Evolutionary conservation across 2,329 filamentous ascomycete genomes (phyloP), one percentile per base, ranked within the genome.

Genomic region (Uncinocarpus reesii): DNA sequence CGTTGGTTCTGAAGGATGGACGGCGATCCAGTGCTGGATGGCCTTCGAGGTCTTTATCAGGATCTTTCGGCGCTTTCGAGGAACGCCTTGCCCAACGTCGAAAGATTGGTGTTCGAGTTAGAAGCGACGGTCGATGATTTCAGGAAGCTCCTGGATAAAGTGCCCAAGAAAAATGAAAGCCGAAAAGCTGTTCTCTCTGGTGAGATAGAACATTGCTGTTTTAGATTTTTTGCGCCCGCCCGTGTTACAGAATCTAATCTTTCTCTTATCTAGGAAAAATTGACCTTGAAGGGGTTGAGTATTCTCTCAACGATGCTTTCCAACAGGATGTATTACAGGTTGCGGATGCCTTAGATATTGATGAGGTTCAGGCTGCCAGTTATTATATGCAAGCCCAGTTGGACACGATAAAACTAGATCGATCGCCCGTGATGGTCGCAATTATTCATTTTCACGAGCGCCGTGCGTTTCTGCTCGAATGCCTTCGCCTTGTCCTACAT

Each of bases 371-470:
- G 58, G 84, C 90, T 15, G 85, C 87, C 7, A 76, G 77, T 56
- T 77, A 92, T 42, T 79, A 94, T 49, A 71, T 93, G 44, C 80
- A 83, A 48, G 81, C 85, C 15, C 78, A 86, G 61, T 76, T 80
- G 31, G 82, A 89, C 56, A 74, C 80, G 13, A 73, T 78, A 37
- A 72, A 78, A 13, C 72, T 88, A 4, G 86, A 86, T 52, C 79
- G 86, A 20, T 76, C 86, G 2, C 74, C 86, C 51, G 74, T 87
- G 47, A 81, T 89, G 62, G 83, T 84, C 57, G 84, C 84, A 51
- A 78, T 95, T 55, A 84, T 96, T 60, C 80, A 82, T 55, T 95
- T 93, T 65, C 90, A 98, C 65, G 81, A 89, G 58, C 81, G 86
- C 56, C 81, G 90, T 55, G 83, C 85, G 60, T 87, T 83, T 59